Evolutionary conservation across 495 filamentous ascomycete species (phyloP).

Genomic region (Physcia stellaris): DNA sequence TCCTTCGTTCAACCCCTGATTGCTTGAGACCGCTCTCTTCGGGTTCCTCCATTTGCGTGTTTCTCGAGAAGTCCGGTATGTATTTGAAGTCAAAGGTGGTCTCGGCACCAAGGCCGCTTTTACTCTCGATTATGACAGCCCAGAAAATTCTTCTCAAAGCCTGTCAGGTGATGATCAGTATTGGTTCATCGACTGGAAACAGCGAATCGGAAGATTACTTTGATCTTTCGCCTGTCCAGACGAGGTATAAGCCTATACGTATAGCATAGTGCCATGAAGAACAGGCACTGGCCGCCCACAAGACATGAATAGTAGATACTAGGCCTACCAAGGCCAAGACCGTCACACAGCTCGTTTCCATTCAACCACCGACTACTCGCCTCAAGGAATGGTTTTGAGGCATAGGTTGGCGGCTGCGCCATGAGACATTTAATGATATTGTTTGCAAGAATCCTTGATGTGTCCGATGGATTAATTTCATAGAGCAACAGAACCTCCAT

Average conservation of each 20-base stretch:
- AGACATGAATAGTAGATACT: slow-evolving; percentile 29
- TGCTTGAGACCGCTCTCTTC: not conserved
- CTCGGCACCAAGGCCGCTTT: slow-evolving; percentile 42
- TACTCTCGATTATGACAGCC: slow-evolving; percentile 37
- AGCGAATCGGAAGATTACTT: slow-evolving; percentile 17
- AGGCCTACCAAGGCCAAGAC: slow-evolving; percentile 41
- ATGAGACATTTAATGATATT: slow-evolving; percentile 55
- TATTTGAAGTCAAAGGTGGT: slow-evolving; percentile 52
- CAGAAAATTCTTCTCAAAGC: slow-evolving; percentile 40
- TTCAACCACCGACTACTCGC: slow-evolving; percentile 37
- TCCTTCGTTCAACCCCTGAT: slow-evolving; percentile 5
- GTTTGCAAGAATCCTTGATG: slow-evolving; percentile 44
- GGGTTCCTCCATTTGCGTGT: slow-evolving; percentile 6
- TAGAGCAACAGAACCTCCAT: slow-evolving; percentile 48
- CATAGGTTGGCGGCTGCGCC: slow-evolving; percentile 41
- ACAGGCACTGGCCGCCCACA: slow-evolving; percentile 31
- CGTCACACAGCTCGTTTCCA: slow-evolving; percentile 37
- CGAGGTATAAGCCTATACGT: slow-evolving; percentile 30
- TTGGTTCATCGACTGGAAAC: not conserved
- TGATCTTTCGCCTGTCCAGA: slow-evolving; percentile 46
- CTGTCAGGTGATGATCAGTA: slow-evolving; percentile 7
- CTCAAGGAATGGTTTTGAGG: slow-evolving; percentile 28
- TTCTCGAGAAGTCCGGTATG: slow-evolving; percentile 32
- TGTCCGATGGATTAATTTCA: slow-evolving; percentile 46
- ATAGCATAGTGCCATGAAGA: slow-evolving; percentile 26